Percentiles rank a stretch among this genome's conserved stretches.
Evolutionary conservation across 2,329 filamentous ascomycete genomes (phyloP).

Genomic region (Lasiodiplodia sp.): DNA sequence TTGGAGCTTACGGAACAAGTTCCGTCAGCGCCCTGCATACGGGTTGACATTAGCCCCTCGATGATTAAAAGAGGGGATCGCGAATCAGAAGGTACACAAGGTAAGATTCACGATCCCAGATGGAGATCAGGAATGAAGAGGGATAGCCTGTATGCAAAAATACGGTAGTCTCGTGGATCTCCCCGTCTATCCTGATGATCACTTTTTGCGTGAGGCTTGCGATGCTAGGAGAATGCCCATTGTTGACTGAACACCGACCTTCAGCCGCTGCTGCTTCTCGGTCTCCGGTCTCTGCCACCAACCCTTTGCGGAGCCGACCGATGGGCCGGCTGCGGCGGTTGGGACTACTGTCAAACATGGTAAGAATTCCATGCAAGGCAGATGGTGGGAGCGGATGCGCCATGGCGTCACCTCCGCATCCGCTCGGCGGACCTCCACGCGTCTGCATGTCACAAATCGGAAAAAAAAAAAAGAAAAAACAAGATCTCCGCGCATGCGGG

Average conservation of each 20-base stretch:
- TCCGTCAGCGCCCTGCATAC: not conserved
- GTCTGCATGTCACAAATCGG: not conserved
- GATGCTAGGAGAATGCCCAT: too few relatives aligned
- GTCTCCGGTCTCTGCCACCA: not conserved
- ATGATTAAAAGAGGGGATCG: not conserved
- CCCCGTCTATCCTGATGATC: too few relatives aligned
- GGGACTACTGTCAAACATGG: not conserved
- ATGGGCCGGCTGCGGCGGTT: not conserved
- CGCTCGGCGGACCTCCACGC: not conserved
- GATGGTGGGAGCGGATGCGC: not conserved
- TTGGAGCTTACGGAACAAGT: not conserved
- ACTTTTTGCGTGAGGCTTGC: too few relatives aligned
- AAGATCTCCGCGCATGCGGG: not conserved
- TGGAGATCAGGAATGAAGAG: too few relatives aligned
- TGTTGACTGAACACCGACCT: too few relatives aligned
- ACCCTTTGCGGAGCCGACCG: not conserved
- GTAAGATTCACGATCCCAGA: too few relatives aligned
- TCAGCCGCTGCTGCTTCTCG: too few relatives aligned
- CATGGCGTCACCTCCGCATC: slow-evolving; percentile 23
- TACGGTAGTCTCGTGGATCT: too few relatives aligned
- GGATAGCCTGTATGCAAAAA: too few relatives aligned
- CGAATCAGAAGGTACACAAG: not conserved
- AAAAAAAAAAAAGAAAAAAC: not conserved
- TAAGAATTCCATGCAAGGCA: too few relatives aligned
- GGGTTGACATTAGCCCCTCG: not conserved